Evolutionary conservation across 1,284 basidiomycete species (phyloP), one percentile per base, ranked within the genome.

Genomic region (Farysia itapuensis): DNA sequence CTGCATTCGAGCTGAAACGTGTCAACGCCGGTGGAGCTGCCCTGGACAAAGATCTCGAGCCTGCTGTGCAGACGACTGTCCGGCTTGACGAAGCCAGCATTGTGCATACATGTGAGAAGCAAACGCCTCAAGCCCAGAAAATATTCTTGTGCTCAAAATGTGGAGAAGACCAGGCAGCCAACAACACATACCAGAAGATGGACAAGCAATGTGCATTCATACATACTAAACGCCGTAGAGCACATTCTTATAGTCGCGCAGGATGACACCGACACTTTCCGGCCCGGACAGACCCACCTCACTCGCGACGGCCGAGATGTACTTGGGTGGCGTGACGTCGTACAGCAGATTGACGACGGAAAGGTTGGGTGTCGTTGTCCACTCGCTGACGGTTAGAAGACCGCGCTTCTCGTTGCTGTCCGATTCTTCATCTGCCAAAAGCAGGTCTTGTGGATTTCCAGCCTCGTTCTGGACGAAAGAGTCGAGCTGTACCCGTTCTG

Each of bases 391-490:
- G 28, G 59, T 58, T 23, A 73, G 35, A 13, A 68, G 26, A 2
- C 50, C 50, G 15, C 32, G 40, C 4, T 43, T 19, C 21, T 42
- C 36, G 20, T 36, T 19, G 4, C 32, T 37, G 18, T 56, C 49
- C n/a, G 23, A 20, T 5, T 41, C 45, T 25, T 66, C 49, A 15
- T 48, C 45, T 1, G 43, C 28, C 2, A 50, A 43, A 7, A 73
- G 42, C 6, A 71, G 53, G 13, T 69, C 64, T 0, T 40, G 32
- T 20, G 66, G 56, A 20, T 66, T 63, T 13, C 66, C 68, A 25
- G 95, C 81, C 78, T 99, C 95, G 75, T 99, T 99, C 77, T 89
- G 90, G 22, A 90, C 91, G 61, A 99, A 91, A 23, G 88, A 88
- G 78, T 99, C 95, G 38, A 98, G 81, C 77, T 90, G 87, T 25